Evolutionary conservation across 768 basidiomycete species (phyloP), one percentile per base, ranked within the genome.

Genomic region (Auricularia heimuer): DNA sequence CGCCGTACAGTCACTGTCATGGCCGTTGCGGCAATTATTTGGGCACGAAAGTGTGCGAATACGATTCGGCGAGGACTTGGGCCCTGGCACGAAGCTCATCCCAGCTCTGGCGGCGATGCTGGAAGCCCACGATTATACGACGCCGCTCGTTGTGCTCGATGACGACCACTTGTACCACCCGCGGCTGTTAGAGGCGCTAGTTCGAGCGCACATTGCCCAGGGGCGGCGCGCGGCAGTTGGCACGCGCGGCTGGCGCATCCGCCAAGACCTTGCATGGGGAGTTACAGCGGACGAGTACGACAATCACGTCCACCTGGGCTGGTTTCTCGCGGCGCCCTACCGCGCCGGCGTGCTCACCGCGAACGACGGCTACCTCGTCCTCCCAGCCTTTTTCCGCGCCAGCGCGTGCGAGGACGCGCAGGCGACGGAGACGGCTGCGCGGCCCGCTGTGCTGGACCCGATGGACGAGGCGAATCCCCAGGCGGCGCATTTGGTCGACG

Each of bases 331-430:
- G 8, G 14, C 14, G 56, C 56, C 56, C 11, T 60, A 60, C 56
- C 56, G 29, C 24, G 56, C 29, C 24, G 56, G 56, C 24, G 34
- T 60, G 29, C 56, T 60, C 24, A 60, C 56, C 56, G 56, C 56
- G 56, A 60, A 60, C 56, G 56, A 60, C 56, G 56, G 24, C 7
- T 60, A 60, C 34, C 56, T 60, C 34, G 56, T 60, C 56, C 56
- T 60, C 7, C 56, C 56, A 29, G 14, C 56, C 7, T 60, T 60
- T 29, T 60, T 60, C 29, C 29, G 29, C 29, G 34, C 56, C 24
- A 60, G 56, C 56, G 29, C 34, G 14, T 60, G 56, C 24, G 29
- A 12, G 24, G 56, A 60, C 56, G 54, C 54, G 11, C 11, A 33
- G 56, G 56, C 10, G 29, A 29, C 14, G 56, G 29, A 29, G 56